Evolutionary conservation across 2,329 filamentous ascomycete species (phyloP), one percentile per base, ranked within the genome.

Genomic region (Fusarium domesticum): DNA sequence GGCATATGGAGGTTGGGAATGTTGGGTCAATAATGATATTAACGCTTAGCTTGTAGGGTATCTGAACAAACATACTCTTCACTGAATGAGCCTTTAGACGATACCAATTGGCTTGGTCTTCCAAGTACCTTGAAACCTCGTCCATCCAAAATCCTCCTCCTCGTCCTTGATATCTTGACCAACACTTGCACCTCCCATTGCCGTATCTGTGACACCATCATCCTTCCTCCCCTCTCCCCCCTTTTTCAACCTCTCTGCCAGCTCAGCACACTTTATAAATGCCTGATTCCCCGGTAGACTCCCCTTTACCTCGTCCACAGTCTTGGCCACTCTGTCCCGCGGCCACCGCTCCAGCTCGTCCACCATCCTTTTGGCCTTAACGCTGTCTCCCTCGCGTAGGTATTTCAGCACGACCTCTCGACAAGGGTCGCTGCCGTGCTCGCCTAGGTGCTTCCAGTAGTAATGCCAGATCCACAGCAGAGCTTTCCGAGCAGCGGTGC

Each of bases 401-500:
- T 71, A 75, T 10, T 47, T 53, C 17, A 72, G 45, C 19, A 78
- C 57, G 6, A 67, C 47, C 4, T 64, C 62, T 17, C 58, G 64
- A 44, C 70, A 70, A 14, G 58, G 51, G 23, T 62, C 58, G 28
- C 33, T 39, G 11, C 34, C 31, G 19, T 61, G 60, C 5, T 64
- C 62, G 2, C 61, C 55, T 16, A 81, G 63, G 34, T 76, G 69
- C 58, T 66, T 70, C 91, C 91, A 97, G 71, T 95, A 96, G 65
- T 88, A 88, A 41, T 83, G 77, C 88, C 89, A 96, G 39, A 96
- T 83, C 91, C 91, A 96, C 35, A 75, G 73, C 50, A 96, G 72
- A 1, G 86, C 88, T 57, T 85, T 81, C 51, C 75, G 70, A 2
- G 85, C 81, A 2, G 86, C 86, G 28, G 76, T 76, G 40, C 89